Conservation (phyloP, 306 rosid species). For the Fagus sylvatica region DNA sequence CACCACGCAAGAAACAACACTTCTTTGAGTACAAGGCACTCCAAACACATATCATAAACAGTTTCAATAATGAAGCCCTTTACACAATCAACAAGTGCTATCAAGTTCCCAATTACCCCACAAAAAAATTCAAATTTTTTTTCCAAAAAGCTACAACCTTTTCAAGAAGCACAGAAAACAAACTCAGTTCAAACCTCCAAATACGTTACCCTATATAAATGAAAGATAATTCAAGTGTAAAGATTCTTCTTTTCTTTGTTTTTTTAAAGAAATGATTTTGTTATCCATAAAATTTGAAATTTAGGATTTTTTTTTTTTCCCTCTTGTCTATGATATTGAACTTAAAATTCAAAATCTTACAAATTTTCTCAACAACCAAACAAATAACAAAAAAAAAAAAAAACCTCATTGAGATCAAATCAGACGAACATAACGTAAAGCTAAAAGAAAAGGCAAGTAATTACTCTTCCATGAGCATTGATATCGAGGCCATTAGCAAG, state of each 20-base stretch:
- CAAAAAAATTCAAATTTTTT: background rate
- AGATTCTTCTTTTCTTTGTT: background rate
- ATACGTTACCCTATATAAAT: background rate
- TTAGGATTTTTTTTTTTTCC: background rate
- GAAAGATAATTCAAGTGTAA: background rate
- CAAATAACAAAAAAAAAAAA: constrained; percentile 5
- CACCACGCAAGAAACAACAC: constrained; percentile 30
- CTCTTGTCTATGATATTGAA: too few relatives aligned
- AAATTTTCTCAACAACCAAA: constrained; percentile 11
- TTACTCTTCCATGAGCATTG: constrained; percentile 86
- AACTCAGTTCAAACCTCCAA: background rate
- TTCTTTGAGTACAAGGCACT: background rate
- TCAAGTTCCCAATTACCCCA: background rate
- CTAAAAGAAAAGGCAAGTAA: background rate
- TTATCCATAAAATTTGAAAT: background rate
- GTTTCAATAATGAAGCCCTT: background rate
- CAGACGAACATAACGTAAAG: constrained; percentile 11
- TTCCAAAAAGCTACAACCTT: background rate
- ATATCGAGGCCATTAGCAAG: constrained; percentile 69
- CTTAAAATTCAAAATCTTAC: constrained; percentile 1
- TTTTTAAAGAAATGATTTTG: background rate
- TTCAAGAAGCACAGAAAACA: background rate
- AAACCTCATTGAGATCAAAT: constrained; percentile 1
- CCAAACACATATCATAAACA: background rate
- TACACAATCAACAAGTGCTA: background rate